phyloP scores from a whole-genome alignment of 2,329 filamentous ascomycete genomes.

The Teratosphaeria epicoccoides region DNA sequence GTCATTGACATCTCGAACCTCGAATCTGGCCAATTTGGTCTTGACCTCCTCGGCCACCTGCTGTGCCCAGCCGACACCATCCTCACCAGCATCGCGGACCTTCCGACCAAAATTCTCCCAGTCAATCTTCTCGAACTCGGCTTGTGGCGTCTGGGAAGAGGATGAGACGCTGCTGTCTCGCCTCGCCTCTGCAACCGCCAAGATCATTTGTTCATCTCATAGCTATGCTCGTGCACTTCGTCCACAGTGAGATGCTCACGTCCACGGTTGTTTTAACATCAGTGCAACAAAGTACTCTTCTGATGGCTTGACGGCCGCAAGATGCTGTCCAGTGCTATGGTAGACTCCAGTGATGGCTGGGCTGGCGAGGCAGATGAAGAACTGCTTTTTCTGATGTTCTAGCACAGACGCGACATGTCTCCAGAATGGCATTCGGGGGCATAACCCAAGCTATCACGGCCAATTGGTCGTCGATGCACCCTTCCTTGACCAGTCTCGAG shows the following conservation, averaged over 20 bases:
- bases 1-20: neutral
- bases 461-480: neutral
- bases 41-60: neutral
- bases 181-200: neutral
- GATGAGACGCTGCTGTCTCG: neutral
- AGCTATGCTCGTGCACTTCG: neutral
- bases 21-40: neutral
- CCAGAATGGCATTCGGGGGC: neutral
- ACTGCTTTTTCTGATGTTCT: neutral
- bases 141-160: neutral
- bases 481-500: neutral
- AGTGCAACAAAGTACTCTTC: neutral
- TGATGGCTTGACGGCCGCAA: neutral
- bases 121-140: conserved; percentile 1
- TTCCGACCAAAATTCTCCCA: neutral
- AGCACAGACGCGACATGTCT: neutral
- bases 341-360: neutral
- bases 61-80: neutral
- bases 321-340: neutral
- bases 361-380: neutral
- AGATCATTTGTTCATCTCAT: neutral
- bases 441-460: neutral
- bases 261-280: neutral
- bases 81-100: neutral
- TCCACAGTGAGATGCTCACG: neutral